Evolutionary conservation across 2,329 filamentous ascomycete species (phyloP).

Genomic region (Cordyceps tenuipes): DNA sequence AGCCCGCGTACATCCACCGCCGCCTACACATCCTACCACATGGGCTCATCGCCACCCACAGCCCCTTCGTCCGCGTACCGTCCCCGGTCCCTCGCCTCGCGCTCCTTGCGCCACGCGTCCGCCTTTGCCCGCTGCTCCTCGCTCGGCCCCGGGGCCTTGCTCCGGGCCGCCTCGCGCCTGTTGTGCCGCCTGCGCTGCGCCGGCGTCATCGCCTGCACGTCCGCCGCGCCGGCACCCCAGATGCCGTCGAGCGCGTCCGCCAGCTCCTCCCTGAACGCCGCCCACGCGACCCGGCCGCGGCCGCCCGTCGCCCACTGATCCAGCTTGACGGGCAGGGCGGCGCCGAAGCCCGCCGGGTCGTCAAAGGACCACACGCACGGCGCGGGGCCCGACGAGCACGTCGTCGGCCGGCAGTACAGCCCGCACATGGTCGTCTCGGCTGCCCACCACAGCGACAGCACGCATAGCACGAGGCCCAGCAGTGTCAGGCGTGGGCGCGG

Average conservation of each 20-base stretch:
- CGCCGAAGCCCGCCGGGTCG: conserved; percentile 51
- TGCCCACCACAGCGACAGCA: conserved; percentile 43
- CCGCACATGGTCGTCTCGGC: conserved; percentile 46
- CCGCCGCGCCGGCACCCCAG: conserved; percentile 36
- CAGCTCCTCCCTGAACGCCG: conserved; percentile 33
- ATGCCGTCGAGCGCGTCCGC: conserved; percentile 41
- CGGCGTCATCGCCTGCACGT: conserved; percentile 36
- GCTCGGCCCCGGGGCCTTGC: conserved; percentile 18
- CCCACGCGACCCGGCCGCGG: conserved; percentile 32
- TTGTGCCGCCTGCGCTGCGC: conserved; percentile 40
- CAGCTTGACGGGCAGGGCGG: conserved; percentile 51
- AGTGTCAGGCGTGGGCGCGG: conserved; percentile 40
- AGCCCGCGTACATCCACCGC: too few species aligned
- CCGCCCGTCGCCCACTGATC: conserved; percentile 53
- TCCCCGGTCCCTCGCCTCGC: conserved; percentile 32
- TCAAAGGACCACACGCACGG: conserved; percentile 48
- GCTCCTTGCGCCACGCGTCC: conserved; percentile 36
- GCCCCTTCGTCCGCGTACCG: conserved; percentile 29
- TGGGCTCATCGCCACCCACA: conserved; percentile 22
- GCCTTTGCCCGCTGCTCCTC: conserved; percentile 35
- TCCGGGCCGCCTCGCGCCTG: conserved; percentile 33
- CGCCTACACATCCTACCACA: conserved; percentile 16
- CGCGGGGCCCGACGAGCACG: conserved; percentile 33
- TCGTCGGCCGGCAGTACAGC: conserved; percentile 44
- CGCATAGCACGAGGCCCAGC: conserved; percentile 36